These are phyloP conservation scores for Oenanthe javanica DNA, from an alignment of 140 eudicot genomes.

Conservation along the genomic window DNA sequence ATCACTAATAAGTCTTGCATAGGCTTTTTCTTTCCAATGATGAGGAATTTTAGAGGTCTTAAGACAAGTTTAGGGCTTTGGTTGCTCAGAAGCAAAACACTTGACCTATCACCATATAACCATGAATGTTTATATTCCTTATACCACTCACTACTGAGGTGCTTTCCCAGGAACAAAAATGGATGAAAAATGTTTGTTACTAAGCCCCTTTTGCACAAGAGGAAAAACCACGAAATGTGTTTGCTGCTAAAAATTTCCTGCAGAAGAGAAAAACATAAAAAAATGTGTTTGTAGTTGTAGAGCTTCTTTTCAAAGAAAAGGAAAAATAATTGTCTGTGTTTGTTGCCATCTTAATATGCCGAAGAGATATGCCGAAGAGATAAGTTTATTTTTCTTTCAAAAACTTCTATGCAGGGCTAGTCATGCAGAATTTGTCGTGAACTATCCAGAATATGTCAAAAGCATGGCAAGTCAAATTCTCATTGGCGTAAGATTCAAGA, in stretches of 20 bases:
- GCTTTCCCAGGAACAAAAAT: background rate
- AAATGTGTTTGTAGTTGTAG: background rate
- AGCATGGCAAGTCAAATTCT: constrained; percentile 37
- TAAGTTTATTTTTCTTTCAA: background rate
- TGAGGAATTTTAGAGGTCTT: background rate
- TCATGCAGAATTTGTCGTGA: constrained; percentile 76
- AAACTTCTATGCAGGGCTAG: constrained; percentile 48
- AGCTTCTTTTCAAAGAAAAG: background rate
- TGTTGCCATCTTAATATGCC: background rate
- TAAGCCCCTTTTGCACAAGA: background rate
- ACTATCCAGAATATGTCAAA: constrained; percentile 53
- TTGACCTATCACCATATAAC: background rate
- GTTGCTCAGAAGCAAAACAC: background rate
- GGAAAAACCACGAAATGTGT: background rate
- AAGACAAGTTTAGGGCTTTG: background rate
- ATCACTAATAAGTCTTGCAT: background rate
- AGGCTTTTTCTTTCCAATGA: background rate
- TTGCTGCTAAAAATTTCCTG: background rate
- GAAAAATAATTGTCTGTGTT: background rate
- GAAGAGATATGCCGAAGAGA: background rate
- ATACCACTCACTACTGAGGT: background rate
- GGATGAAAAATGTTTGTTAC: background rate
- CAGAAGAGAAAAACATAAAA: background rate
- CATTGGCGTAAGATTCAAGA: constrained; percentile 66
- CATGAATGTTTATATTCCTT: background rate